phyloP scores from a whole-genome alignment of 345 rosid species.

The Eucalyptus sp. region DNA sequence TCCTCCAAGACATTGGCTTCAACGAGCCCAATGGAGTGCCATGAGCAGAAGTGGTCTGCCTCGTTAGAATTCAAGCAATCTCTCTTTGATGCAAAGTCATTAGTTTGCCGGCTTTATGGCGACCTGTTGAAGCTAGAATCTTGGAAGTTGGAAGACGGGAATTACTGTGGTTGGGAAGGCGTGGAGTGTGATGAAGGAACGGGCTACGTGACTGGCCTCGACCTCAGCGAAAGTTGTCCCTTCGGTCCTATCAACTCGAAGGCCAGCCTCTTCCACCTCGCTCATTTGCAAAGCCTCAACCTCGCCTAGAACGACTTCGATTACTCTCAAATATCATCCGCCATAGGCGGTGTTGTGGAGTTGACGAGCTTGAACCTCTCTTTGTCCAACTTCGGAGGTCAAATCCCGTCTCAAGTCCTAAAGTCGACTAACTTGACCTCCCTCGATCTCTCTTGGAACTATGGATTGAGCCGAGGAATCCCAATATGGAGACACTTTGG shows the following conservation, averaged over 20 bases:
- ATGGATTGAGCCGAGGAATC: not conserved
- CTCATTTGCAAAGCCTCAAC: conserved; percentile 1
- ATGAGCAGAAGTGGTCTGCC: not conserved
- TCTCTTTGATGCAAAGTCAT: not conserved
- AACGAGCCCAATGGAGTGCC: not conserved
- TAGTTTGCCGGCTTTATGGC: accelerated
- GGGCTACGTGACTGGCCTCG: conserved; percentile 1
- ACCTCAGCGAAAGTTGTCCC: not conserved
- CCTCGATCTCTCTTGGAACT: not conserved
- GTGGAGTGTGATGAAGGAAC: not conserved
- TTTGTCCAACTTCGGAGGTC: not conserved
- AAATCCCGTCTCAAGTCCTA: conserved; percentile 1
- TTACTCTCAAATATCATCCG: not conserved
- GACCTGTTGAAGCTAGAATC: not conserved
- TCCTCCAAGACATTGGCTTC: not conserved
- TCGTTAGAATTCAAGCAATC: not conserved
- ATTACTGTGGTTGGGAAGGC: not conserved
- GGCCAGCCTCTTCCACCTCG: conserved; percentile 1
- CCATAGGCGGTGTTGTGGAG: not conserved
- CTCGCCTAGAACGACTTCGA: not conserved
- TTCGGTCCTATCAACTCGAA: not conserved
- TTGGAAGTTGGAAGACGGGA: not conserved
- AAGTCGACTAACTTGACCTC: not conserved
- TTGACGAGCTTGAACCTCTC: conserved; percentile 1
- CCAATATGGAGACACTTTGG: not conserved